These are phyloP conservation scores for Lyophyllum semitale DNA, from an alignment of 768 basidiomycete species.

Conservation along the genomic window DNA sequence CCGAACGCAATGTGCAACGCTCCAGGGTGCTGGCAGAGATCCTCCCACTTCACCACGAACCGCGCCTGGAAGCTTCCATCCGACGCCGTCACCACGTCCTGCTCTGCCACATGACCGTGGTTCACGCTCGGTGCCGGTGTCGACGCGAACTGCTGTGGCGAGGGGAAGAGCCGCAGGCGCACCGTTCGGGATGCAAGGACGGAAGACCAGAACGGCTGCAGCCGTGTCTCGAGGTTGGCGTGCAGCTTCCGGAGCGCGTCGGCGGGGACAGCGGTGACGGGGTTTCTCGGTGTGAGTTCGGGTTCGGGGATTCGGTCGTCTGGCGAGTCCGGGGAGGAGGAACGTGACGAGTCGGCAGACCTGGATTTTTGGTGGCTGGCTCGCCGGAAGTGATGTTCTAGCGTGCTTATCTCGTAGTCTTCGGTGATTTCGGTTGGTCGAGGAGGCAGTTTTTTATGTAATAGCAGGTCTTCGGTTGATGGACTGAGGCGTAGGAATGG, in stretches of 20 bases:
- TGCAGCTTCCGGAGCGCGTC: slow-evolving; percentile 56
- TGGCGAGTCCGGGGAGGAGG: slow-evolving; percentile 16
- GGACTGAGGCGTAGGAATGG: slow-evolving; percentile 28
- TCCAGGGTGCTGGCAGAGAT: slow-evolving; percentile 60
- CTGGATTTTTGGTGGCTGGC: slow-evolving; percentile 27
- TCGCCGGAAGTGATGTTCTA: slow-evolving; percentile 55
- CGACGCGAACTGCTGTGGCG: slow-evolving; percentile 30
- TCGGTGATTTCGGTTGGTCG: slow-evolving; percentile 61
- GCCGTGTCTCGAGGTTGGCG: slow-evolving; percentile 72
- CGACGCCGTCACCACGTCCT: slow-evolving; percentile 55
- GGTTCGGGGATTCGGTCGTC: background rate
- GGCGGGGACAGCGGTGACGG: slow-evolving; percentile 19
- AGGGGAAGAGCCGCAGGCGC: slow-evolving; percentile 61
- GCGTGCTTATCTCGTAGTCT: slow-evolving; percentile 53
- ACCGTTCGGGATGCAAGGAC: slow-evolving; percentile 65
- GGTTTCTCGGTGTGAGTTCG: background rate
- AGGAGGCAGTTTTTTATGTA: slow-evolving; percentile 51
- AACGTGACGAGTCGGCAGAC: slow-evolving; percentile 19
- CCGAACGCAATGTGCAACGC: slow-evolving; percentile 61
- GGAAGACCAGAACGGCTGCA: slow-evolving; percentile 82
- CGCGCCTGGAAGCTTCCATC: slow-evolving; percentile 77
- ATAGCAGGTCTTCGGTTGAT: slow-evolving; percentile 53
- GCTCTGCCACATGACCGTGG: slow-evolving; percentile 47
- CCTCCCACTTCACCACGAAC: slow-evolving; percentile 69
- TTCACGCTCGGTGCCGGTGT: too few relatives aligned